Conservation (phyloP, 1,284 basidiomycete genomes). For the Sutorius eximius region DNA sequence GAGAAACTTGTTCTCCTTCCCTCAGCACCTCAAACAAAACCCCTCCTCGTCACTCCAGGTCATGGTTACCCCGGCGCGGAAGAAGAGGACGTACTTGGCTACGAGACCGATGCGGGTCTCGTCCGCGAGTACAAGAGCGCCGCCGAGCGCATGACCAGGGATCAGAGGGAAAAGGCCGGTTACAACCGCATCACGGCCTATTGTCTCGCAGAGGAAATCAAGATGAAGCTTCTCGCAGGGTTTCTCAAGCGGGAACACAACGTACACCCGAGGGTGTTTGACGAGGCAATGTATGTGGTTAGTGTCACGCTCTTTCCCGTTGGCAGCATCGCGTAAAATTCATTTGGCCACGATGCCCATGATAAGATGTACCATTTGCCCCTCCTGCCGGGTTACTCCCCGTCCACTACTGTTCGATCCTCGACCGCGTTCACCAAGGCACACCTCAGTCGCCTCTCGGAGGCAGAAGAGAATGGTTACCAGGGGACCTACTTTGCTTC, state of each 20-base stretch:
- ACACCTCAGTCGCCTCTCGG: constrained; percentile 68
- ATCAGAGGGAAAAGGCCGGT: constrained; percentile 71
- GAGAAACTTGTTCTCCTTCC: constrained; percentile 92
- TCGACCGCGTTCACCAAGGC: constrained; percentile 69
- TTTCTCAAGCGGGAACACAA: constrained; percentile 94
- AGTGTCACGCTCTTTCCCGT: constrained; percentile 36
- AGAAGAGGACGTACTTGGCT: constrained; percentile 59
- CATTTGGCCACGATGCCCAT: background rate
- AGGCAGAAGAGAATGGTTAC: constrained; percentile 89
- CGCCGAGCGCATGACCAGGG: constrained; percentile 79
- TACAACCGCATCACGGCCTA: constrained; percentile 84
- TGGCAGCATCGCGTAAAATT: background rate
- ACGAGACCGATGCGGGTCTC: constrained; percentile 61
- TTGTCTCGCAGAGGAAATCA: constrained; percentile 81
- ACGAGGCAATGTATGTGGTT: constrained; percentile 91
- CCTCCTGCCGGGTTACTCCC: constrained; percentile 88
- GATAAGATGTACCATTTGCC: constrained; percentile 87
- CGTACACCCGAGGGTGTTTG: constrained; percentile 84
- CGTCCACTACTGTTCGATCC: constrained; percentile 80
- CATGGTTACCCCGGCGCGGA: constrained; percentile 14
- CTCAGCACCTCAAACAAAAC: constrained; percentile 87
- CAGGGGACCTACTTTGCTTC: constrained; percentile 79
- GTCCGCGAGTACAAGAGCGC: constrained; percentile 73
- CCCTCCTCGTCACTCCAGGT: constrained; percentile 51
- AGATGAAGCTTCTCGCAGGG: constrained; percentile 76